Evolutionary conservation across 2,329 filamentous ascomycete genomes (phyloP).

Genomic region (Colletotrichum kahawae): DNA sequence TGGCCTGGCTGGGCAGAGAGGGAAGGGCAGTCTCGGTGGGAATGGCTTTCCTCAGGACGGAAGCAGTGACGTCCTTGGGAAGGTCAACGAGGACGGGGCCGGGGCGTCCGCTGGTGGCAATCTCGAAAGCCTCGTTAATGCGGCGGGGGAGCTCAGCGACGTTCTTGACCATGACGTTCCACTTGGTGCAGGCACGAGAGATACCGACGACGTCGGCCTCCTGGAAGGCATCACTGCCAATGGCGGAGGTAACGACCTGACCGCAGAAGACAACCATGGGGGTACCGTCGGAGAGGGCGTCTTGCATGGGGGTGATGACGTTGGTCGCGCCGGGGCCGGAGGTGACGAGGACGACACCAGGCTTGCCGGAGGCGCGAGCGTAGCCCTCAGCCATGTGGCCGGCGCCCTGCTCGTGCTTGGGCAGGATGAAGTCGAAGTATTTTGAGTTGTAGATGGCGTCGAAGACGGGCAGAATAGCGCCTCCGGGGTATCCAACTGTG

Average conservation of each 20-base stretch:
- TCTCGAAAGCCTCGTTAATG: conserved; percentile 98
- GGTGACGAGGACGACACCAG: conserved; percentile 94
- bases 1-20: conserved; percentile 83
- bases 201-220: conserved; percentile 96
- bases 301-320: conserved; percentile 94
- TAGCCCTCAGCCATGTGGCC: conserved; percentile 99
- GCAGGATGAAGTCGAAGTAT: conserved; percentile 95
- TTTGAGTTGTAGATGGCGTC: conserved; percentile 98
- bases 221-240: conserved; percentile 96
- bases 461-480: conserved; percentile 96
- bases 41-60: conserved; percentile 82
- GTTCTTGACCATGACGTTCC: conserved; percentile 98
- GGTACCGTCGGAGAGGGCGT: conserved; percentile 93
- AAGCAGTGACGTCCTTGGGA: conserved; percentile 94
- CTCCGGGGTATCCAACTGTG: conserved; percentile 86
- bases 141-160: conserved; percentile 89
- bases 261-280: conserved; percentile 96
- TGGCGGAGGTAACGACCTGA: conserved; percentile 87
- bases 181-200: conserved; percentile 94
- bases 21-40: conserved; percentile 77
- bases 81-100: conserved; percentile 95
- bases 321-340: conserved; percentile 97
- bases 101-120: conserved; percentile 91
- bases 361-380: conserved; percentile 89
- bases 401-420: conserved; percentile 95